These are phyloP conservation scores for Leccinum pachyderme DNA, from an alignment of 1,284 basidiomycete species.

Conservation along the genomic window DNA sequence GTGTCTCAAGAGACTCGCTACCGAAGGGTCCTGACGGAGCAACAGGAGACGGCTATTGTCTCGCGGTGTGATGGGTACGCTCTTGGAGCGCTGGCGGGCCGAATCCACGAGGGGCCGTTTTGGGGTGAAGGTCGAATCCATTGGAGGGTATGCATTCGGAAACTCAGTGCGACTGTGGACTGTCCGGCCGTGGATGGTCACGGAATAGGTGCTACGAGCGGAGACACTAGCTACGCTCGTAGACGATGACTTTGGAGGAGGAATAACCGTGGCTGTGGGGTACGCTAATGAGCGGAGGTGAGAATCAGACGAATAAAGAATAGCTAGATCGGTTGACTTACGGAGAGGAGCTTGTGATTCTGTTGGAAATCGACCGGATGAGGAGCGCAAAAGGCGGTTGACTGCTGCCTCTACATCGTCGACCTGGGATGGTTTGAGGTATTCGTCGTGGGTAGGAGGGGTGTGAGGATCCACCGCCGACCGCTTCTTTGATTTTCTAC, in stretches of 20 bases:
- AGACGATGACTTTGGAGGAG: conserved; percentile 47
- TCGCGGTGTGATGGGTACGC: conserved; percentile 40
- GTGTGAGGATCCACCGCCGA: conserved; percentile 19
- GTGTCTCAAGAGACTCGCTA: conserved; percentile 64
- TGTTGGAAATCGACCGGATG: conserved; percentile 61
- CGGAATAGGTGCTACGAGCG: conserved; percentile 61
- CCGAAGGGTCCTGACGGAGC: conserved; percentile 72
- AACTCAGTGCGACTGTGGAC: conserved; percentile 63
- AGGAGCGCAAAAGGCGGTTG: conserved; percentile 65
- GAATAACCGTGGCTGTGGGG: conserved; percentile 57
- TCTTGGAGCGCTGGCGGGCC: conserved; percentile 33
- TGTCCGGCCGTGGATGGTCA: conserved; percentile 62
- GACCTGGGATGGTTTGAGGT: conserved; percentile 21
- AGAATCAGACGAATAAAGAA: not conserved
- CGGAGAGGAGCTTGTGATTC: conserved; percentile 61
- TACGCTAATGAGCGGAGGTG: conserved; percentile 46
- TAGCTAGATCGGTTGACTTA: conserved; percentile 38
- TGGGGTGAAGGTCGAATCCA: conserved; percentile 27
- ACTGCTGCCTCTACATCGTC: conserved; percentile 59
- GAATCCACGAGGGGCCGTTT: conserved; percentile 27
- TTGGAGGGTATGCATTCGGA: conserved; percentile 53
- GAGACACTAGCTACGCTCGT: conserved; percentile 50
- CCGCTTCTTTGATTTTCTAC: conserved; percentile 53
- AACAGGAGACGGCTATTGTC: conserved; percentile 53
- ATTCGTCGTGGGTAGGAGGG: conserved; percentile 10